phyloP scores from a whole-genome alignment of 345 rosid species.

The Fremontodendron californicum region DNA sequence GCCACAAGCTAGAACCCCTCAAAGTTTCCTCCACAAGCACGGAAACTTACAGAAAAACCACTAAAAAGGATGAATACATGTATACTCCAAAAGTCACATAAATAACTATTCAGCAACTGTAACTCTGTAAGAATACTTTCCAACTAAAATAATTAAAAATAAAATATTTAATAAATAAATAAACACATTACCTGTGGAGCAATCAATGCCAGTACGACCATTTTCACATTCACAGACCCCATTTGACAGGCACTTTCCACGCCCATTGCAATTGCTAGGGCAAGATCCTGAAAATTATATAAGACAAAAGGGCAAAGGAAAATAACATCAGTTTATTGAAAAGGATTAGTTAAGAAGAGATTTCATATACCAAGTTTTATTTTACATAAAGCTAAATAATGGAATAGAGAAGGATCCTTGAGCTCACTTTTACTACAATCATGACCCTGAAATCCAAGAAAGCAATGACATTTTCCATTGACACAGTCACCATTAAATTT shows the following conservation, averaged over 20 bases:
- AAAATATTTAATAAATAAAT: neutral
- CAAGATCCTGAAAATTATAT: slow-evolving; percentile 61
- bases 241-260: slow-evolving; percentile 69
- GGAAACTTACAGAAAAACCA: neutral
- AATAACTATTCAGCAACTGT: neutral
- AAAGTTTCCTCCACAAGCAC: neutral
- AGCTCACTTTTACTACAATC: slow-evolving; percentile 86
- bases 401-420: slow-evolving; percentile 6
- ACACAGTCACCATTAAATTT: slow-evolving; percentile 89
- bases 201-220: slow-evolving; percentile 87
- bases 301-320: neutral
- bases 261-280: slow-evolving; percentile 73
- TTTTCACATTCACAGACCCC: slow-evolving; percentile 75
- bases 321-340: neutral
- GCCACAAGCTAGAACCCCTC: neutral
- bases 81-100: neutral
- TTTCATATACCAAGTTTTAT: neutral
- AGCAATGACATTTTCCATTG: slow-evolving; percentile 81
- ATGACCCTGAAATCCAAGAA: slow-evolving; percentile 82
- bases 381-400: neutral
- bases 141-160: neutral
- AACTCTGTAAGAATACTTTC: neutral
- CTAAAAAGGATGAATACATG: neutral
- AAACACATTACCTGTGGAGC: slow-evolving; percentile 73
- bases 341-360: neutral